These are phyloP conservation scores for Coriaria nepalensis DNA, from an alignment of 306 rosid genomes.

Conservation along the genomic window DNA sequence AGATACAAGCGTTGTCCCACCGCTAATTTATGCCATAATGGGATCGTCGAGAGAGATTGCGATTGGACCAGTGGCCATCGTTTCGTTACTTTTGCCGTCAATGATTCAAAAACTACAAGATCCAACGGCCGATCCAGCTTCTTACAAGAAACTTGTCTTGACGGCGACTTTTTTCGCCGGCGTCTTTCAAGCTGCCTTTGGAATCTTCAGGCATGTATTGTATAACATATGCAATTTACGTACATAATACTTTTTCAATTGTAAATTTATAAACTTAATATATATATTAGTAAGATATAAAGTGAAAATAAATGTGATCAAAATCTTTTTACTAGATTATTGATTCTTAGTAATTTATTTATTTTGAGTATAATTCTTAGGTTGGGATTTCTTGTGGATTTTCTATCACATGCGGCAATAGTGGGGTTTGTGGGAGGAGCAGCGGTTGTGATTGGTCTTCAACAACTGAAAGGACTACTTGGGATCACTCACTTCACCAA, in stretches of 20 bases:
- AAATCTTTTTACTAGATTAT: too few relatives aligned
- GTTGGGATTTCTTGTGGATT: conserved; percentile 64
- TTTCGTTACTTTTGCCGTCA: conserved; percentile 59
- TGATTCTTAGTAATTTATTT: too few relatives aligned
- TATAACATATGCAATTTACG: too few relatives aligned
- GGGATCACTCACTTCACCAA: conserved; percentile 51
- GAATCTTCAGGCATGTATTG: conserved; percentile 43
- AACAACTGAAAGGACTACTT: conserved; percentile 60
- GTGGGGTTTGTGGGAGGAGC: conserved; percentile 70
- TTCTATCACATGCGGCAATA: conserved; percentile 55
- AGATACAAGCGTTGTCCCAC: conserved; percentile 92
- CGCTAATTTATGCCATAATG: conserved; percentile 76
- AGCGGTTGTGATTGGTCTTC: conserved; percentile 69
- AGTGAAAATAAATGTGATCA: too few relatives aligned
- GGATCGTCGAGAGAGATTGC: conserved; percentile 81
- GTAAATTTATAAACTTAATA: too few relatives aligned
- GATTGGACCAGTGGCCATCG: conserved; percentile 84
- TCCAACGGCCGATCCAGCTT: conserved; percentile 45
- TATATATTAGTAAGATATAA: too few relatives aligned
- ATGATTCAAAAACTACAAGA: conserved; percentile 49
- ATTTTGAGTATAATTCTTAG: conserved; percentile 13
- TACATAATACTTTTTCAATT: too few relatives aligned
- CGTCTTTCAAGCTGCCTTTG: conserved; percentile 62
- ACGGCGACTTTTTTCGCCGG: conserved; percentile 75
- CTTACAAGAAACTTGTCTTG: conserved; percentile 50